Evolutionary conservation across 1,284 basidiomycete genomes (phyloP), one percentile per base, ranked within the genome.

Genomic region (Hemileia vastatrix): DNA sequence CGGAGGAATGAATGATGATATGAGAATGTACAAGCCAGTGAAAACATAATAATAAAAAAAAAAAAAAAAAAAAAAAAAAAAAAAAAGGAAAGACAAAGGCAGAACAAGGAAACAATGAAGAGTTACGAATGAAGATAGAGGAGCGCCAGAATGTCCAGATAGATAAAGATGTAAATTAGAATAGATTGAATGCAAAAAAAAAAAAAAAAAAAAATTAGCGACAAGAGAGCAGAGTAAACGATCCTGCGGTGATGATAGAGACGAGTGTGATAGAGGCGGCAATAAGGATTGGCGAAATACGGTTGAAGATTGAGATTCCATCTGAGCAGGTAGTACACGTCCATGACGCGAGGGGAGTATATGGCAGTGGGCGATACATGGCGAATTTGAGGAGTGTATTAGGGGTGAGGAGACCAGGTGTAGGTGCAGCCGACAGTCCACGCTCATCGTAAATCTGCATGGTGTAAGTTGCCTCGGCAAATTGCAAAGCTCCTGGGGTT

Each of bases 281-380:
- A 82, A 21, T 83, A 70, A 52, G 76, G 54, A 21, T 65, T 55
- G 32, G 78, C 72, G 57, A 81, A 77, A 51, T 78, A 73, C 9
- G 80, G 77, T 55, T 80, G 72, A 6, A 82, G 80, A 64, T 79
- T 78, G 65, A 48, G 23, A 44, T 63, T 1, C 76, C 78, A n/a
- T 67, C 66, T 9, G 78, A 83, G 77, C 90, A 93, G 11, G 81
- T 81, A 0, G 80, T 72, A 72, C 90, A 92, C 59, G 78, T 78
- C 90, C 90, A 93, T 47, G 85, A 81, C 1, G 82, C 72, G 4
- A 92, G 72, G 9, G 85, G 82, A 0, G 86, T 88, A 74, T 92
- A 92, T 5, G 81, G 53, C 68, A 83, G 82, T 0, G 91, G 90
- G 0, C 84, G 84, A 76, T 95, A 96, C 72, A 96, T 76, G 54